Conservation (phyloP, 2,329 filamentous ascomycete genomes). For the Knoxdaviesia capensis region DNA sequence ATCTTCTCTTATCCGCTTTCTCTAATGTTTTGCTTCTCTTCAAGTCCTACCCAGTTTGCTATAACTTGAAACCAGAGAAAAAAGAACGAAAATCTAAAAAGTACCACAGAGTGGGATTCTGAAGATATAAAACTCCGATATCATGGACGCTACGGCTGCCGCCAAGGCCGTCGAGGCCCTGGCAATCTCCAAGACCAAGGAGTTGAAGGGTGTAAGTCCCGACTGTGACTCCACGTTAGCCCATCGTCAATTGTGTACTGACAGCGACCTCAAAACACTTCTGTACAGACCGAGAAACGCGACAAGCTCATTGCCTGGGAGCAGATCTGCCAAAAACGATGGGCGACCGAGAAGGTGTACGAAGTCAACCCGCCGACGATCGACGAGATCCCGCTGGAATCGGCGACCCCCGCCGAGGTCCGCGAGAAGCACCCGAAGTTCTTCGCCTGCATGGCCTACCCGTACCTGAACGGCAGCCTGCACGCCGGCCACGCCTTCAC, state of each 20-base stretch:
- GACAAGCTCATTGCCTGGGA: slow-evolving; percentile 66
- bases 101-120: not conserved
- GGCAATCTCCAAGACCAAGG: slow-evolving; percentile 37
- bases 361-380: slow-evolving; percentile 67
- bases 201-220: slow-evolving; percentile 33
- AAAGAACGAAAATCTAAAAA: no score
- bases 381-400: slow-evolving; percentile 54
- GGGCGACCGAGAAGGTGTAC: slow-evolving; percentile 62
- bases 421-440: slow-evolving; percentile 76
- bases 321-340: slow-evolving; percentile 52
- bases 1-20: not conserved
- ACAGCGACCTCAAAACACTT: slow-evolving; percentile 4
- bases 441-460: slow-evolving; percentile 40
- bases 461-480: slow-evolving; percentile 50
- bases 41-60: not conserved
- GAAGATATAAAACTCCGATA: not conserved
- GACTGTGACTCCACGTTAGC: not conserved
- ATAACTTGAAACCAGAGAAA: not conserved
- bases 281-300: slow-evolving; percentile 58
- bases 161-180: slow-evolving; percentile 27
- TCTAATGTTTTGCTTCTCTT: not conserved
- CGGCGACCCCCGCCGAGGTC: slow-evolving; percentile 51
- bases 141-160: slow-evolving; percentile 4
- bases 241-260: no score
- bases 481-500: slow-evolving; percentile 91